Percentiles rank a stretch among this genome's conserved stretches.
Evolutionary conservation across 1,284 basidiomycete genomes (phyloP).

Genomic region (Trichosporon asahii): DNA sequence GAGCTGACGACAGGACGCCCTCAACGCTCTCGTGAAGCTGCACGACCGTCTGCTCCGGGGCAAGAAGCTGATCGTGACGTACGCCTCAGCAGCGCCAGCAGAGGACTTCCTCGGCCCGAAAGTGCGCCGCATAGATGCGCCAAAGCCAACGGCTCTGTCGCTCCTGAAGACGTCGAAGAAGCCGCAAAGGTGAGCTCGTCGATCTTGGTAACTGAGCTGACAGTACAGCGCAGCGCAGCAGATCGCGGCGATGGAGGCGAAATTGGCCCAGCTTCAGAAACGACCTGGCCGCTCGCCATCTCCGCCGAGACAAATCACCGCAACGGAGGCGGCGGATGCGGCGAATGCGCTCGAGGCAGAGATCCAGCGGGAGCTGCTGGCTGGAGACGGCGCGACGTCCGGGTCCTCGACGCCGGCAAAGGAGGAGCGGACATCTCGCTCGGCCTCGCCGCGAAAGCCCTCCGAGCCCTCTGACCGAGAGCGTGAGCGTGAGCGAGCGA

Average conservation of each 20-base stretch:
- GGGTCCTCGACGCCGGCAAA: neutral
- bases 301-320: slow-evolving; percentile 15
- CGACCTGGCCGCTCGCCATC: slow-evolving; percentile 24
- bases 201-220: too few species aligned
- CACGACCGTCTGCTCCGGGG: slow-evolving; percentile 81
- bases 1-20: slow-evolving; percentile 65
- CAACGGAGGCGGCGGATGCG: slow-evolving; percentile 3
- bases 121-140: slow-evolving; percentile 53
- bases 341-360: slow-evolving; percentile 22
- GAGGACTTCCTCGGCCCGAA: slow-evolving; percentile 20
- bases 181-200: slow-evolving; percentile 58
- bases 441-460: neutral
- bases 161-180: slow-evolving; percentile 69
- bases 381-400: neutral
- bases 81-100: slow-evolving; percentile 64
- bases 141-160: slow-evolving; percentile 80
- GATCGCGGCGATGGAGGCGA: slow-evolving; percentile 93
- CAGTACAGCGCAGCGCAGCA: slow-evolving; percentile 69
- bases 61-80: slow-evolving; percentile 79
- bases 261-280: slow-evolving; percentile 73
- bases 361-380: slow-evolving; percentile 23
- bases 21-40: slow-evolving; percentile 68
- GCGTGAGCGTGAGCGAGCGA: neutral
- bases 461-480: neutral
- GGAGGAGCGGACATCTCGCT: neutral